Percentiles rank a stretch among this genome's conserved stretches.
Evolutionary conservation across 1,284 basidiomycete species (phyloP).

Genomic region (Chalciporus sp.): DNA sequence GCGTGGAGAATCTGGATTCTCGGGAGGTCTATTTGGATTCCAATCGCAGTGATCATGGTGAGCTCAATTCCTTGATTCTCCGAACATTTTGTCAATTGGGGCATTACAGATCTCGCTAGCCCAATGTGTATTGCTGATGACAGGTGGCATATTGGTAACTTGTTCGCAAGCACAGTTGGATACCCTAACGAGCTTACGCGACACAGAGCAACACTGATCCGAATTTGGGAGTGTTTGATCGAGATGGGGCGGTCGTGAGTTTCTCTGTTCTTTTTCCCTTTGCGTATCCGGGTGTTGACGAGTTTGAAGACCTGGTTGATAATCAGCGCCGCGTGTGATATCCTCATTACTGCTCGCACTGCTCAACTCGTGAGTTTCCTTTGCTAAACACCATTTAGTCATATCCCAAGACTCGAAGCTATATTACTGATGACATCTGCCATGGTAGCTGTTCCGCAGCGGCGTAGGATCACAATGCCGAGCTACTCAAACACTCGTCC

Average conservation of each 20-base stretch:
- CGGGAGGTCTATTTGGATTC: background rate
- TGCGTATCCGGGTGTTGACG: too few species aligned
- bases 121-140: background rate
- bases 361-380: background rate
- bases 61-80: background rate
- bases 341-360: constrained; percentile 1
- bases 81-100: too few species aligned
- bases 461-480: background rate
- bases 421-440: too few species aligned
- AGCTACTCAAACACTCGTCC: constrained; percentile 10
- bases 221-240: background rate
- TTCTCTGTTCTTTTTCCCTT: too few species aligned
- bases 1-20: constrained; percentile 1
- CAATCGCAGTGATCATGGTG: background rate
- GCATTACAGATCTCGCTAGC: too few species aligned
- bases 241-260: constrained; percentile 2
- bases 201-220: background rate
- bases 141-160: constrained; percentile 1
- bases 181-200: too few species aligned
- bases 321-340: constrained; percentile 1
- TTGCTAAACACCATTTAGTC: too few species aligned
- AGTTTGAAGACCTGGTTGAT: background rate
- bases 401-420: too few species aligned
- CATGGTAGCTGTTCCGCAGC: background rate
- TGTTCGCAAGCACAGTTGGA: too few species aligned